Percentiles rank a stretch among this genome's conserved stretches.
phyloP scores from a whole-genome alignment of 2,329 filamentous ascomycete genomes.

The Daldinia sp. region DNA sequence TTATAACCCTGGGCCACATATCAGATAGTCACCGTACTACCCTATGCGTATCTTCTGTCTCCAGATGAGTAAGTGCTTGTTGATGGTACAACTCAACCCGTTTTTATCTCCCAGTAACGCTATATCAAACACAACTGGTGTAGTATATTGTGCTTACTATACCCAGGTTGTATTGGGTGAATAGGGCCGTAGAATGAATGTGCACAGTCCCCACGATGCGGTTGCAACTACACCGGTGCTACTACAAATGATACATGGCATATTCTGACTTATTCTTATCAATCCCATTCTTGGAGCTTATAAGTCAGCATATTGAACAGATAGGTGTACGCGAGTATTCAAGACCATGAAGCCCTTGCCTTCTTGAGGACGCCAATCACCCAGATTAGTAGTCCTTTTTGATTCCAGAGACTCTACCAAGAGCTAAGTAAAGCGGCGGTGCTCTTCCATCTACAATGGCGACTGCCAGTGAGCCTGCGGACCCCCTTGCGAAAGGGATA shows the following conservation, averaged over 20 bases:
- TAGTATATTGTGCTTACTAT: constrained; percentile 6
- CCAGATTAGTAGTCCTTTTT: background rate
- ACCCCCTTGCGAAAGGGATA: constrained; percentile 75
- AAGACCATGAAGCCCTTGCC: background rate
- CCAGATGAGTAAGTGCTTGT: background rate
- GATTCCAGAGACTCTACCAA: background rate
- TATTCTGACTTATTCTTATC: background rate
- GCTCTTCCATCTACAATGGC: constrained; percentile 39
- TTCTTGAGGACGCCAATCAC: constrained; percentile 1
- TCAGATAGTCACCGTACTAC: background rate
- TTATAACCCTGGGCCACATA: background rate
- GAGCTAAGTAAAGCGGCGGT: background rate
- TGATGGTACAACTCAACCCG: background rate
- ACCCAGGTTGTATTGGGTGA: background rate
- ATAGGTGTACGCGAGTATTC: background rate
- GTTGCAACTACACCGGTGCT: background rate
- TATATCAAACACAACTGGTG: too few relatives aligned
- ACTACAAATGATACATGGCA: background rate
- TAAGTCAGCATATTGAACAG: background rate
- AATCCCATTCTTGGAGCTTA: background rate
- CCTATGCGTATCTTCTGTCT: background rate
- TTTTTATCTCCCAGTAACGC: background rate
- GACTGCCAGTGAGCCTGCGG: constrained; percentile 58
- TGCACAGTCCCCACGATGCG: background rate
- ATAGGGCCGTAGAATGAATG: background rate